Percentiles rank a stretch among this genome's conserved stretches.
These are phyloP conservation scores for Rutidosis leptorrhynchoides DNA, from an alignment of 129 eudicot genomes.

Conservation along the genomic window DNA sequence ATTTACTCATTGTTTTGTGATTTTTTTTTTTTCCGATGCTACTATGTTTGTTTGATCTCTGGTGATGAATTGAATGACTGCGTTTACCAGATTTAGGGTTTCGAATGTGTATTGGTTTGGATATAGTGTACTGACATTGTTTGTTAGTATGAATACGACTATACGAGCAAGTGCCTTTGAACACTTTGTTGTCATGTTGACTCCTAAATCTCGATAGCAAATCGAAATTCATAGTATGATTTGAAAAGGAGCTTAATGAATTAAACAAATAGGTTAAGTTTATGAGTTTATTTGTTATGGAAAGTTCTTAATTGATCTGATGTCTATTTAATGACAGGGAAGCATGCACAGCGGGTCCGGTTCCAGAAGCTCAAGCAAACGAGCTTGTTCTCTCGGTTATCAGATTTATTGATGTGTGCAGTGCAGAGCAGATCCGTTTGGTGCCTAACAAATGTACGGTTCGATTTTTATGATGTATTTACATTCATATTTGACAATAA, in stretches of 20 bases:
- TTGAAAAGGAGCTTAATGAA: background rate
- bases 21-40: background rate
- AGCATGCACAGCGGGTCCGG: constrained; percentile 61
- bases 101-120: background rate
- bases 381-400: constrained; percentile 51
- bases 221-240: constrained; percentile 1
- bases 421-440: constrained; percentile 69
- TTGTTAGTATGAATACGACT: background rate
- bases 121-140: background rate
- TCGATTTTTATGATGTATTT: constrained; percentile 4
- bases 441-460: constrained; percentile 75
- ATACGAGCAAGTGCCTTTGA: constrained; percentile 10
- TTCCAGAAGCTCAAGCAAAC: constrained; percentile 54
- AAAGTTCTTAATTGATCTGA: background rate
- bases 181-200: background rate
- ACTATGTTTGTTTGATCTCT: background rate
- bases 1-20: background rate
- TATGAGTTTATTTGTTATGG: background rate
- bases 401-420: constrained; percentile 68
- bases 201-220: background rate
- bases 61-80: too few relatives aligned
- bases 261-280: background rate
- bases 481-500: background rate
- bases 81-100: background rate
- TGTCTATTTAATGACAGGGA: constrained; percentile 51